Percentiles rank a stretch among this genome's conserved stretches.
These are phyloP conservation scores for Coprinopsis strossmayeri DNA, from an alignment of 768 basidiomycete species.

Conservation along the genomic window DNA sequence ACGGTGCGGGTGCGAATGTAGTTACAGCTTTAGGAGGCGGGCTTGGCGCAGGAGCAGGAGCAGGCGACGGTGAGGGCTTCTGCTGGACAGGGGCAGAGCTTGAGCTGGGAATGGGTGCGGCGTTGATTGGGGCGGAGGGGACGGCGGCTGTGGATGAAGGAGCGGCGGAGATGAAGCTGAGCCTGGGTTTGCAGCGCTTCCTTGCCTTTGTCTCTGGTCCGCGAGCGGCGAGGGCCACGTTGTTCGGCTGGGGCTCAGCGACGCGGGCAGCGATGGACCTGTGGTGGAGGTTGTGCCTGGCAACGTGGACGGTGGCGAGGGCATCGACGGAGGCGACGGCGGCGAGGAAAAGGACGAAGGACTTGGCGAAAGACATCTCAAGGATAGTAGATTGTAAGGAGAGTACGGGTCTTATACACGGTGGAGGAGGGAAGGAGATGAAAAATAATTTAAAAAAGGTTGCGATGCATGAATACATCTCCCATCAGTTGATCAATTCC, in stretches of 20 bases:
- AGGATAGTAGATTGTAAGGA: conserved; percentile 6
- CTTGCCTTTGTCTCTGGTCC: conserved; percentile 20
- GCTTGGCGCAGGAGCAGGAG: conserved; percentile 12
- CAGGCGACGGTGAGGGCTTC: conserved; percentile 9
- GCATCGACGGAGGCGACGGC: conserved; percentile 31
- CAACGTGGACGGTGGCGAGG: conserved; percentile 34
- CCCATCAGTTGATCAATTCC: not conserved
- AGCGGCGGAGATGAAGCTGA: conserved; percentile 18
- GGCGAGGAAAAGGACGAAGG: conserved; percentile 38
- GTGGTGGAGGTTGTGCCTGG: conserved; percentile 32
- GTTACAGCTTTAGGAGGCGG: conserved; percentile 4
- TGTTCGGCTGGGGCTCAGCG: conserved; percentile 26
- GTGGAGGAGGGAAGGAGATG: conserved; percentile 5
- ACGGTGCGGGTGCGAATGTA: conserved; percentile 9
- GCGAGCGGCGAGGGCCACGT: conserved; percentile 20
- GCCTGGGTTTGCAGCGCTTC: conserved; percentile 32
- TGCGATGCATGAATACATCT: not conserved
- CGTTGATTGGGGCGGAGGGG: conserved; percentile 14
- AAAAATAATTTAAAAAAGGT: conserved; percentile 5
- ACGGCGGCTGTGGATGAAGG: conserved; percentile 15
- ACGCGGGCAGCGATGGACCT: conserved; percentile 39
- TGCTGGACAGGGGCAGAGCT: not conserved
- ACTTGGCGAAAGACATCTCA: conserved; percentile 35
- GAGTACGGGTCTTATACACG: conserved; percentile 5
- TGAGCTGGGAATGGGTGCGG: conserved; percentile 11